These are phyloP conservation scores for Avena sativa DNA, from an alignment of 176 grass and related monocot genomes.

Conservation along the genomic window DNA sequence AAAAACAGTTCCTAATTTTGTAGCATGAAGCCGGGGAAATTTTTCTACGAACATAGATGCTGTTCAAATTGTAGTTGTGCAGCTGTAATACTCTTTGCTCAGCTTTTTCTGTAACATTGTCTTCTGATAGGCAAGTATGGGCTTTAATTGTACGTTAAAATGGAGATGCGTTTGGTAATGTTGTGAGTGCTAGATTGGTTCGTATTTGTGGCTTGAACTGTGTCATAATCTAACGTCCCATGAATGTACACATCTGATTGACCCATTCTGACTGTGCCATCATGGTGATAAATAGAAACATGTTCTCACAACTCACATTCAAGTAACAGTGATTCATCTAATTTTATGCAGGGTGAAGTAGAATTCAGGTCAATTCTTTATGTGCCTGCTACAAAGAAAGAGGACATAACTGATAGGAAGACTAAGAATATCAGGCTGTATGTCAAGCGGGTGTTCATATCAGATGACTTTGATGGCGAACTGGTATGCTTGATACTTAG, in stretches of 20 bases:
- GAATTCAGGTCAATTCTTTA: slow-evolving; percentile 98
- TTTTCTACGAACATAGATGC: neutral
- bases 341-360: slow-evolving; percentile 83
- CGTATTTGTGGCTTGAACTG: neutral
- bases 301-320: slow-evolving; percentile 7
- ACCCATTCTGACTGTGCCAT: neutral
- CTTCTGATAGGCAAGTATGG: neutral
- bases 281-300: neutral
- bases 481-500: slow-evolving; percentile 57
- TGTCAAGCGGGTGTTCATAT: slow-evolving; percentile 97
- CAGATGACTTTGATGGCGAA: slow-evolving; percentile 95
- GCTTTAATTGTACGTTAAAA: neutral
- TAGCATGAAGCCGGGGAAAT: neutral
- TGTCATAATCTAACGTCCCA: neutral
- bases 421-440: slow-evolving; percentile 96
- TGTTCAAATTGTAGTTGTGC: slow-evolving; percentile 11
- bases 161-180: neutral
- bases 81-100: neutral
- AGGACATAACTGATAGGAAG: slow-evolving; percentile 84
- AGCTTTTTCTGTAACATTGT: neutral
- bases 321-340: slow-evolving; percentile 15
- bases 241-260: neutral
- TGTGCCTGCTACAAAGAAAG: slow-evolving; percentile 85
- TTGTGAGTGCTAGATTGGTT: neutral
- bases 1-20: neutral